A percentile compares a stretch with the other conserved stretches of the same genome.
These are phyloP conservation scores for Yarrowia sp. DNA, from an alignment of 805 yeast genomes.

Conservation along the genomic window DNA sequence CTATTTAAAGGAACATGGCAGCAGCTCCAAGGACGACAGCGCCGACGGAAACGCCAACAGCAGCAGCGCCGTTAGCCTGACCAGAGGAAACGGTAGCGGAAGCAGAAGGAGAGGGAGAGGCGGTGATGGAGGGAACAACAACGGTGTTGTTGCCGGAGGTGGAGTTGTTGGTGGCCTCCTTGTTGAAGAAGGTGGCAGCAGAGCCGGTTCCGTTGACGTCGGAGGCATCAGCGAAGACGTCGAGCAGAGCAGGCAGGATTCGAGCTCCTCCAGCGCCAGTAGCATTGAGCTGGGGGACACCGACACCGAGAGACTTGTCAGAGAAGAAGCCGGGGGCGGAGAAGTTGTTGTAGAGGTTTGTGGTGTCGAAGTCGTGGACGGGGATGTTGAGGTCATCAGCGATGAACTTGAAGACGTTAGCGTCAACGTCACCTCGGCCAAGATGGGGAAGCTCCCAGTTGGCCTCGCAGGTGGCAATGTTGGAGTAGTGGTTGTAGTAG, in stretches of 20 bases:
- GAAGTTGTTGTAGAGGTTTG: constrained; percentile 18
- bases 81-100: neutral
- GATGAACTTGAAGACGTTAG: constrained; percentile 48
- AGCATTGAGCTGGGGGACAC: constrained; percentile 10
- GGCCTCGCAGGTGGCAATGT: constrained; percentile 48
- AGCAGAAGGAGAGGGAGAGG: neutral
- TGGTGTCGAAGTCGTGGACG: constrained; percentile 1
- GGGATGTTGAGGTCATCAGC: constrained; percentile 39
- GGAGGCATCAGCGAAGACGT: neutral
- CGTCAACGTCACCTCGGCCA: constrained; percentile 52
- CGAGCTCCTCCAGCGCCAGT: constrained; percentile 3
- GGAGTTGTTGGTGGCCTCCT: neutral
- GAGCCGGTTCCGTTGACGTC: constrained; percentile 4
- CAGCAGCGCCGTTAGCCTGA: neutral
- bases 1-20: neutral
- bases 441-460: constrained; percentile 52
- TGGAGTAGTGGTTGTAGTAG: constrained; percentile 54
- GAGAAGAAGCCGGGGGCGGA: constrained; percentile 13
- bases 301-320: constrained; percentile 1
- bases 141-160: neutral
- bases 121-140: neutral
- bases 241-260: constrained; percentile 13
- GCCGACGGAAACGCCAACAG: neutral
- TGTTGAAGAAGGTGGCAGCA: constrained; percentile 15
- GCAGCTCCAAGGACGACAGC: neutral